These are phyloP conservation scores for Vaccinium myrtillus DNA, from an alignment of 148 eudicot genomes.

Conservation along the genomic window DNA sequence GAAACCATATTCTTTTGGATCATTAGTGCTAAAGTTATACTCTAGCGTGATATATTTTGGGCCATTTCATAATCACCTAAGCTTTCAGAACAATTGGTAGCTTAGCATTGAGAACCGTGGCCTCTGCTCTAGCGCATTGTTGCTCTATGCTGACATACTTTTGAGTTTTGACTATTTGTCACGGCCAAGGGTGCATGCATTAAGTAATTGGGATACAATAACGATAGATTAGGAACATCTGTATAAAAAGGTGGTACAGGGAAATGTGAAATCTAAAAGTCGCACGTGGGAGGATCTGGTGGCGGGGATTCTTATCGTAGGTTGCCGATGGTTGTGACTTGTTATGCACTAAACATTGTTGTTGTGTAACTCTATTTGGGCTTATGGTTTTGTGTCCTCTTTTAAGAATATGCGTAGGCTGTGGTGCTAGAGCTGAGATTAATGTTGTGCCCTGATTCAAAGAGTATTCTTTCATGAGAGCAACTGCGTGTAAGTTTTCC, in stretches of 20 bases:
- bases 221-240: not conserved
- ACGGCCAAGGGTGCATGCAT: not conserved
- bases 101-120: not conserved
- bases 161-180: not conserved
- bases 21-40: not conserved
- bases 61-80: not conserved
- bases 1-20: not conserved
- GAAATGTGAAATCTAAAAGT: not conserved
- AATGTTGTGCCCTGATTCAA: not conserved
- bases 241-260: not conserved
- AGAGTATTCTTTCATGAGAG: not conserved
- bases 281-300: not conserved
- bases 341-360: not conserved
- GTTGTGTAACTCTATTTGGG: not conserved
- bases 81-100: not conserved
- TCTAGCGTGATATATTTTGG: not conserved
- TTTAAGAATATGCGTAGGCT: not conserved
- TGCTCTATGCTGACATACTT: not conserved
- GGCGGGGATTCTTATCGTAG: not conserved
- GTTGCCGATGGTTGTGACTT: not conserved
- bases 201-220: not conserved
- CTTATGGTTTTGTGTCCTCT: not conserved
- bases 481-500: not conserved
- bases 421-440: not conserved
- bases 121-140: not conserved